phyloP scores from a whole-genome alignment of 2,329 filamentous ascomycete species.

The Fusarium veterinarium region DNA sequence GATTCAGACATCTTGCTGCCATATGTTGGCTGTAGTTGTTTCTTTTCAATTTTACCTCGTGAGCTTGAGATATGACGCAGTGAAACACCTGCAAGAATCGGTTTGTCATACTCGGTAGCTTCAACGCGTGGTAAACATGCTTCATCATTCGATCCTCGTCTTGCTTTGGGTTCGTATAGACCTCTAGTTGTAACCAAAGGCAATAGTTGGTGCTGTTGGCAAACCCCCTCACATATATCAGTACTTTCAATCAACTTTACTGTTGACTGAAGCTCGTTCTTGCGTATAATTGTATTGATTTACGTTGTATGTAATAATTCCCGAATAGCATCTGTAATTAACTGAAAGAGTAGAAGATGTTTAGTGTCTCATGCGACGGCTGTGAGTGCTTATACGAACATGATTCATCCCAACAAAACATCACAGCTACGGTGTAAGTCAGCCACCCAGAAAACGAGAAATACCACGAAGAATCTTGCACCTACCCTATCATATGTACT shows the following conservation, averaged over 20 bases:
- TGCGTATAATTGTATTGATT: neutral
- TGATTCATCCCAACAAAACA: neutral
- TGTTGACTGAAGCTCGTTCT: neutral
- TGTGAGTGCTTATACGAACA: neutral
- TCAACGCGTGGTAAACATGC: neutral
- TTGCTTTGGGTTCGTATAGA: neutral
- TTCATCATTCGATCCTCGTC: neutral
- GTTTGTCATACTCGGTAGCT: neutral
- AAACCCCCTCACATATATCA: neutral
- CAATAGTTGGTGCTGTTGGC: neutral
- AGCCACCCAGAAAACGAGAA: neutral
- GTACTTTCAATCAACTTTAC: neutral
- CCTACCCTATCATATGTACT: neutral
- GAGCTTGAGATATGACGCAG: neutral
- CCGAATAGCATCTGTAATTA: neutral
- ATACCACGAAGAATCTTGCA: too few species aligned
- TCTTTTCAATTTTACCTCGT: neutral
- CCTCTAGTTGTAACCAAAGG: too few species aligned
- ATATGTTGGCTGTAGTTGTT: neutral
- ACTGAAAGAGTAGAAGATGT: neutral
- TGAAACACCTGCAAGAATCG: neutral
- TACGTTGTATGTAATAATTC: too few species aligned
- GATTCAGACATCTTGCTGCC: neutral
- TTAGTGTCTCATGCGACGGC: neutral
- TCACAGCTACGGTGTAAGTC: neutral